These are phyloP conservation scores for Xeromyces bisporus DNA, from an alignment of 495 filamentous ascomycete species.

Conservation along the genomic window DNA sequence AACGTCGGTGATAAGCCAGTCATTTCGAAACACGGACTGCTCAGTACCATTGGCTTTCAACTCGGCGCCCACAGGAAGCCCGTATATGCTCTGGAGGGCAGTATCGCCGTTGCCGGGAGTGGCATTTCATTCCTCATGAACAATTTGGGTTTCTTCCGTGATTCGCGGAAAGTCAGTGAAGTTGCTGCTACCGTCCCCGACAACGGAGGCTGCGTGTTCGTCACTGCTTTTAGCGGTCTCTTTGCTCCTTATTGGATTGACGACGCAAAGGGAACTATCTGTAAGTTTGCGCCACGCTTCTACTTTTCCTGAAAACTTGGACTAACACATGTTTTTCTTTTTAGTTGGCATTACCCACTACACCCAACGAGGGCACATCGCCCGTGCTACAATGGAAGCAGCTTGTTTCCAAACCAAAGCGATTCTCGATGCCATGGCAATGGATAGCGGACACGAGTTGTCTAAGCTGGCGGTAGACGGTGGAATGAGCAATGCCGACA, in stretches of 20 bases:
- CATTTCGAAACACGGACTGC: slow-evolving; percentile 72
- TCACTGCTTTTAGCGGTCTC: slow-evolving; percentile 88
- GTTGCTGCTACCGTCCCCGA: slow-evolving; percentile 70
- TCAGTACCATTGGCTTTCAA: slow-evolving; percentile 80
- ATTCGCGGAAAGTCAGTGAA: slow-evolving; percentile 66
- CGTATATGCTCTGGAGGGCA: slow-evolving; percentile 83
- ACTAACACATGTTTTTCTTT: too few relatives aligned
- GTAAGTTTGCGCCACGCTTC: too few relatives aligned
- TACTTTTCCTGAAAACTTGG: too few relatives aligned
- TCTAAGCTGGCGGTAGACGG: slow-evolving; percentile 75
- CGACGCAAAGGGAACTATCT: slow-evolving; percentile 81
- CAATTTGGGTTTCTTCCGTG: slow-evolving; percentile 69
- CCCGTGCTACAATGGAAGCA: slow-evolving; percentile 84
- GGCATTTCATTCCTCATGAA: slow-evolving; percentile 83
- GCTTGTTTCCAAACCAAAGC: slow-evolving; percentile 93
- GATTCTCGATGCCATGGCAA: slow-evolving; percentile 88
- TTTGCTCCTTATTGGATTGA: slow-evolving; percentile 99
- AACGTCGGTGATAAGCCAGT: slow-evolving; percentile 86
- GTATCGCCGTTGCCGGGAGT: slow-evolving; percentile 78
- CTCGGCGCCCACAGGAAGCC: slow-evolving; percentile 43
- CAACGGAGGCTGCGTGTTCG: slow-evolving; percentile 83
- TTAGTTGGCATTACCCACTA: slow-evolving; percentile 79
- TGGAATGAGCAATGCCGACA: slow-evolving; percentile 83
- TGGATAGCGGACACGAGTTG: slow-evolving; percentile 66
- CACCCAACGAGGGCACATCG: slow-evolving; percentile 80